phyloP scores from a whole-genome alignment of 495 filamentous ascomycete species.

The Neurospora tetraspora region DNA sequence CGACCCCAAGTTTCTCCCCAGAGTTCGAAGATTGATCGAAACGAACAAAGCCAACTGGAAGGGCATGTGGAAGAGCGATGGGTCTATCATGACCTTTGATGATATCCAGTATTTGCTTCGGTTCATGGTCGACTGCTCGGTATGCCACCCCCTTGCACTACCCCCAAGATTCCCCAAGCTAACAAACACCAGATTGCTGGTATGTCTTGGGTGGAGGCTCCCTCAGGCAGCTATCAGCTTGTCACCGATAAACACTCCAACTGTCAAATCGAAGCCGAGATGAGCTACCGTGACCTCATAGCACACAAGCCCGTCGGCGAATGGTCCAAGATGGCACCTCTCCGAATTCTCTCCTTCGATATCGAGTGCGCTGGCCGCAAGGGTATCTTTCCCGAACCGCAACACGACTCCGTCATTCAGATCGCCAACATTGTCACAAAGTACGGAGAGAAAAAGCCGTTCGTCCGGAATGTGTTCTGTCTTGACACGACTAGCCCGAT shows the following conservation, averaged over 20 bases:
- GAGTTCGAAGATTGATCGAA: conserved; percentile 63
- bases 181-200: conserved; percentile 53
- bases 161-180: conserved; percentile 8
- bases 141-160: conserved; percentile 20
- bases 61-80: conserved; percentile 72
- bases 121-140: conserved; percentile 94
- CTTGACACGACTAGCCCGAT: conserved; percentile 84
- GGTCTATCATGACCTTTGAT: conserved; percentile 76
- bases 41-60: conserved; percentile 75
- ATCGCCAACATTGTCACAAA: conserved; percentile 96
- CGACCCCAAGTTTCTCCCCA: conserved; percentile 71
- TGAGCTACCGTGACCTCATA: conserved; percentile 74
- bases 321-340: conserved; percentile 96
- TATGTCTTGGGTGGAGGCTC: conserved; percentile 96
- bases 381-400: conserved; percentile 89
- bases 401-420: conserved; percentile 90
- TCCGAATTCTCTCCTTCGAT: conserved; percentile 91
- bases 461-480: conserved; percentile 93
- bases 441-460: conserved; percentile 92
- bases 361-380: conserved; percentile 98
- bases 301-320: conserved; percentile 85
- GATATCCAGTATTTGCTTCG: conserved; percentile 88
- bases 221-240: conserved; percentile 60
- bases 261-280: conserved; percentile 86
- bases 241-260: conserved; percentile 66